Conservation (phyloP, 2,329 filamentous ascomycete genomes). For the Pezicula rhizophila region DNA sequence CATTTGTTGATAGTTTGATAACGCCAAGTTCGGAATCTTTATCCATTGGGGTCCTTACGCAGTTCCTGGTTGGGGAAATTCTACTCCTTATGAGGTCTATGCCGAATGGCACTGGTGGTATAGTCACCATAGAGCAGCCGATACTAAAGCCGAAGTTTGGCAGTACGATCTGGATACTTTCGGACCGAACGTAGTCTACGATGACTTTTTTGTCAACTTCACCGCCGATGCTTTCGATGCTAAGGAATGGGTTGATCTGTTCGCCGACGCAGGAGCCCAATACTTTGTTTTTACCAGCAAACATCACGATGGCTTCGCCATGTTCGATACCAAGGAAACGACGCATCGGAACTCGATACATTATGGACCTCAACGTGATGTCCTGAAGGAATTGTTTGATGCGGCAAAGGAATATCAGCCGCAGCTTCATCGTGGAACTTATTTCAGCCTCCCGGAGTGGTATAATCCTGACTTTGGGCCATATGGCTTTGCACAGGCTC, state of each 20-base stretch:
- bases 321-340: constrained; percentile 35
- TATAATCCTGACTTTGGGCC: constrained; percentile 39
- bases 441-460: constrained; percentile 45
- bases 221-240: constrained; percentile 43
- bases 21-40: constrained; percentile 53
- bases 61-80: constrained; percentile 46
- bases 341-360: constrained; percentile 35
- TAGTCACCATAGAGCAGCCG: constrained; percentile 34
- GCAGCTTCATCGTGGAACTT: constrained; percentile 36
- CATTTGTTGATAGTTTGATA: constrained; percentile 39
- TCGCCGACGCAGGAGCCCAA: constrained; percentile 42
- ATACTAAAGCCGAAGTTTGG: constrained; percentile 35
- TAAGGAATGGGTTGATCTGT: constrained; percentile 47
- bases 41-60: constrained; percentile 54
- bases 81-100: constrained; percentile 29
- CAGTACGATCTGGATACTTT: constrained; percentile 45
- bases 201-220: constrained; percentile 49
- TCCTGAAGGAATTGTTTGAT: constrained; percentile 38
- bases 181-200: constrained; percentile 45
- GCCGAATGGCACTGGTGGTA: constrained; percentile 46
- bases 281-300: constrained; percentile 43
- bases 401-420: constrained; percentile 36
- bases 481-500: constrained; percentile 35
- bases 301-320: constrained; percentile 41
- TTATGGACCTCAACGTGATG: constrained; percentile 35